Conservation (phyloP, 805 yeast genomes). For the Saturnispora galanensis region DNA sequence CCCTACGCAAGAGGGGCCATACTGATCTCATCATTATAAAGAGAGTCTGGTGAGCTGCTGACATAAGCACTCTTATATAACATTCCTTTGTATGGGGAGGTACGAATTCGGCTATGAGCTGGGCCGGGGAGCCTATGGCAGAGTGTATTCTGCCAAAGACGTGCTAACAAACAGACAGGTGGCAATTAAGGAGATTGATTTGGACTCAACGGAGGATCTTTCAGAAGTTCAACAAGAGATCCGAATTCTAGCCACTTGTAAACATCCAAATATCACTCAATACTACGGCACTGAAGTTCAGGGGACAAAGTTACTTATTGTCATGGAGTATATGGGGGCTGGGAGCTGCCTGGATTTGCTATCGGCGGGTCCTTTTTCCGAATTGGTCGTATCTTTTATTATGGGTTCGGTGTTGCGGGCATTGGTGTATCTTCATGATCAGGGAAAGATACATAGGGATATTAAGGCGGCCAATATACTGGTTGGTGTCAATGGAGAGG, state of each 20-base stretch:
- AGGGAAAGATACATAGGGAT: constrained; percentile 82
- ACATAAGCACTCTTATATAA: too few species aligned
- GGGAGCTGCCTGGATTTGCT: constrained; percentile 64
- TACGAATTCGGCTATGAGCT: constrained; percentile 44
- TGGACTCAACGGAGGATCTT: constrained; percentile 62
- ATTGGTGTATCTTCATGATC: constrained; percentile 53
- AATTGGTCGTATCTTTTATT: constrained; percentile 43
- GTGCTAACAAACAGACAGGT: constrained; percentile 34
- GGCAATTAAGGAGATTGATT: constrained; percentile 59
- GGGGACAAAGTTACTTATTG: constrained; percentile 64
- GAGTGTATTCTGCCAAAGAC: constrained; percentile 56
- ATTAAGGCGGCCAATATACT: constrained; percentile 89
- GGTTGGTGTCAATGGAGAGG: constrained; percentile 57
- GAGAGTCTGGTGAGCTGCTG: background rate
- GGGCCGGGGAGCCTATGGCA: constrained; percentile 75
- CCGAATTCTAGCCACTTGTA: constrained; percentile 56
- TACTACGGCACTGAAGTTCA: constrained; percentile 65
- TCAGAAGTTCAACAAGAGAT: constrained; percentile 68
- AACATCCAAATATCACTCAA: constrained; percentile 49
- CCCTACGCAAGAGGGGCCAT: background rate
- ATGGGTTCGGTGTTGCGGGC: constrained; percentile 50
- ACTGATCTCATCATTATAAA: background rate
- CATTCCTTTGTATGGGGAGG: constrained; percentile 3
- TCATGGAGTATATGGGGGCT: constrained; percentile 75
- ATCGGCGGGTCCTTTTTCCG: constrained; percentile 49